Evolutionary conservation across 768 basidiomycete species (phyloP), one percentile per base, ranked within the genome.

Genomic region (Kwoniella europaea): DNA sequence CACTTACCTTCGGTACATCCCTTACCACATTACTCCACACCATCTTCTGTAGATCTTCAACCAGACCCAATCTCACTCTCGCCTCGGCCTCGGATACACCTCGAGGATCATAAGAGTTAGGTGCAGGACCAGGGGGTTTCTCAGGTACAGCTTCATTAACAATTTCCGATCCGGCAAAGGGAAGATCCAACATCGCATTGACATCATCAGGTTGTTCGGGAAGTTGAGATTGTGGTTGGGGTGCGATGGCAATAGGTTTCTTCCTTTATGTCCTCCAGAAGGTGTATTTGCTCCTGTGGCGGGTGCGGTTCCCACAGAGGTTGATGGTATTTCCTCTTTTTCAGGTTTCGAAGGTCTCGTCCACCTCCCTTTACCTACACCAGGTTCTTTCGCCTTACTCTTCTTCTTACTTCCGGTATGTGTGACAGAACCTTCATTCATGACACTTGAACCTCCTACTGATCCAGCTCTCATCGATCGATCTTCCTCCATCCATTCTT

Each of bases 351-450:
- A 55, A 16, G 76, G 73, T 63, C 76, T 67, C 3, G 73, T 74
- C 76, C 79, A 77, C 63, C 62, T 65, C n/a, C 77, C 77, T 66
- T 76, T 76, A 18, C 77, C 77, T 1, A 76, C 75, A 9, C 77
- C 77, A 15, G 76, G 76, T 59, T 78, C 74, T 67, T 74, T 78
- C 35, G 55, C 71, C 59, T 76, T 75, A 27, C 63, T n/a, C 22
- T 59, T 62, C 58, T 68, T 68, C 61, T 67, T 67, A 22, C 27
- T 52, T 7, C 43, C 18, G 1, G 57, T 54, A 18, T 27, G 20
- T 56, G 35, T 10, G 10, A n/a, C 16, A 2, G 62, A 43, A 12
- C 10, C 56, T n/a, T 35, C 67, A 27, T 61, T 63, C 18, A 75
- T 67, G 2, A 55, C 68, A 44, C 68, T 70, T 22, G 59, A 63